A percentile compares a stretch with the other conserved stretches of the same genome.
Evolutionary conservation across 148 eudicot species (phyloP).

Genomic region (Linanthus parryae): DNA sequence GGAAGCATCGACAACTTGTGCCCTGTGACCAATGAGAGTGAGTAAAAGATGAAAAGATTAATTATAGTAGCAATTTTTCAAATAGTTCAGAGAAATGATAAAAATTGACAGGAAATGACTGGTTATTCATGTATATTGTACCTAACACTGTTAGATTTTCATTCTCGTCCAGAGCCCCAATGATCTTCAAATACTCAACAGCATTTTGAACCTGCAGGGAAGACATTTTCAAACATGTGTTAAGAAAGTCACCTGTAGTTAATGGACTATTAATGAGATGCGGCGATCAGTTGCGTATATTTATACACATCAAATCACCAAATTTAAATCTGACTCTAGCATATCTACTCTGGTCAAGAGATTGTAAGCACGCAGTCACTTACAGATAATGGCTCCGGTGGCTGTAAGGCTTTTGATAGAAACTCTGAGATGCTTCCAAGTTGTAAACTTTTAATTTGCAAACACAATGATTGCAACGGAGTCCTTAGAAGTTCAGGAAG

Average conservation of each 20-base stretch:
- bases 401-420: conserved; percentile 81
- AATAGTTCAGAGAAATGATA: conserved; percentile 2
- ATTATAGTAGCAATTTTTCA: neutral
- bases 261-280: too few species aligned
- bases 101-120: too few species aligned
- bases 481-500: conserved; percentile 95
- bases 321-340: too few species aligned
- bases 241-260: too few species aligned
- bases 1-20: conserved; percentile 83
- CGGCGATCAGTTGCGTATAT: too few species aligned
- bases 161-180: conserved; percentile 88
- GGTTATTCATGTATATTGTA: conserved; percentile 17
- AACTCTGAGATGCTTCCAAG: conserved; percentile 86
- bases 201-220: conserved; percentile 86
- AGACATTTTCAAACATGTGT: conserved; percentile 5
- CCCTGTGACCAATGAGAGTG: too few species aligned
- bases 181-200: conserved; percentile 76
- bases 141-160: conserved; percentile 91
- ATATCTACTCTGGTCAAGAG: too few species aligned
- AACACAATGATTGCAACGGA: conserved; percentile 93
- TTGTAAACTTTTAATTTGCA: conserved; percentile 88
- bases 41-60: neutral
- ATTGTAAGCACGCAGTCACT: conserved; percentile 10
- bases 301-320: too few species aligned
- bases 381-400: conserved; percentile 94